Conservation (phyloP, 73 alveolate genomes). For the Tetrahymena malaccensis region DNA sequence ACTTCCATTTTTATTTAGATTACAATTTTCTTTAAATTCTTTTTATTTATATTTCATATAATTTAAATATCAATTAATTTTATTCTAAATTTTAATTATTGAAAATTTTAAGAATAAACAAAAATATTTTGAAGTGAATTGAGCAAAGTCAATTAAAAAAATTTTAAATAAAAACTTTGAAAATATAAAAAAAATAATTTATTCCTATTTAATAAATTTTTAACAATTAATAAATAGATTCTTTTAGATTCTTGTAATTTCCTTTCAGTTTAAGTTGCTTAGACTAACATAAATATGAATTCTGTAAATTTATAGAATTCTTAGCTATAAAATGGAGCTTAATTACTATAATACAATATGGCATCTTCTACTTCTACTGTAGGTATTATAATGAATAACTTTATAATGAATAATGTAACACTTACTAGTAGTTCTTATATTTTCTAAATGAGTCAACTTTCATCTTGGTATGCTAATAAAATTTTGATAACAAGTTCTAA, state of each 20-base stretch:
- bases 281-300: neutral
- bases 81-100: too few species aligned
- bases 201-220: too few species aligned
- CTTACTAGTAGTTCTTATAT: neutral
- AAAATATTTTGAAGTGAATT: too few species aligned
- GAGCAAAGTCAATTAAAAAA: too few species aligned
- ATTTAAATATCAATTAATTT: too few species aligned
- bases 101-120: too few species aligned
- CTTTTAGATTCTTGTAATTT: neutral
- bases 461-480: neutral
- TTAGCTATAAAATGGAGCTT: neutral
- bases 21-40: too few species aligned
- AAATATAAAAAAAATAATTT: too few species aligned
- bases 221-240: neutral
- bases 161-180: too few species aligned
- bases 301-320: neutral
- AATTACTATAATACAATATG: neutral
- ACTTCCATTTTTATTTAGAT: too few species aligned
- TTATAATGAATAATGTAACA: neutral
- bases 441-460: neutral
- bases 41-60: too few species aligned
- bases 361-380: neutral
- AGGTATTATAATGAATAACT: neutral
- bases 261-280: neutral
- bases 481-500: neutral